A percentile compares a stretch with the other conserved stretches of the same genome.
Conservation (phyloP, 768 basidiomycete species). For the Suillus lakei region DNA sequence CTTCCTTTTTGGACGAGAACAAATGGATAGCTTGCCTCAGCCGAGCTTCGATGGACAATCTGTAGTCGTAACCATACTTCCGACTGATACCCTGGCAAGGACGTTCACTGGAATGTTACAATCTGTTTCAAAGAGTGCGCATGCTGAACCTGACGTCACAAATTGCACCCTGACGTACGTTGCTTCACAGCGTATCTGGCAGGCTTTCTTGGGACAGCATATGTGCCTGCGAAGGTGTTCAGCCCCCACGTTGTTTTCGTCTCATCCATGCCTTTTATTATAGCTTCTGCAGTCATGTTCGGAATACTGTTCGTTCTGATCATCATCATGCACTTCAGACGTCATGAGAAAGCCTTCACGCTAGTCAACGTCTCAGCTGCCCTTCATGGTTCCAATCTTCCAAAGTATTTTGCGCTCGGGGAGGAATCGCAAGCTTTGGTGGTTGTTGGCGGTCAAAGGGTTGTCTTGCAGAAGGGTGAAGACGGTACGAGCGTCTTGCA, state of each 20-base stretch:
- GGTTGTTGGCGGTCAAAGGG: neutral
- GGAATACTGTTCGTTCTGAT: slow-evolving; percentile 24
- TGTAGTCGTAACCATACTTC: slow-evolving; percentile 10
- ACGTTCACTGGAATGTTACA: slow-evolving; percentile 25
- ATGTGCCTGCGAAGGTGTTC: slow-evolving; percentile 35
- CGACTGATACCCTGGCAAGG: slow-evolving; percentile 21
- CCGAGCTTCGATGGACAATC: neutral
- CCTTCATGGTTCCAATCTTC: slow-evolving; percentile 29
- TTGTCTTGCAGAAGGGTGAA: slow-evolving; percentile 2
- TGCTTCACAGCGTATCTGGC: slow-evolving; percentile 22
- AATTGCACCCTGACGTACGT: neutral
- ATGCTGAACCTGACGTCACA: slow-evolving; percentile 16
- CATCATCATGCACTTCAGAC: slow-evolving; percentile 26
- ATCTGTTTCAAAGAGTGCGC: slow-evolving; percentile 18
- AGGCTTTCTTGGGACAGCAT: slow-evolving; percentile 29
- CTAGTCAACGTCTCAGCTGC: slow-evolving; percentile 27
- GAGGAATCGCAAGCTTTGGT: neutral
- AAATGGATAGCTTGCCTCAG: slow-evolving; percentile 18
- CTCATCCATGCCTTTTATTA: slow-evolving; percentile 32
- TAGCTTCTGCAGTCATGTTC: slow-evolving; percentile 27
- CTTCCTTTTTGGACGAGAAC: slow-evolving; percentile 24
- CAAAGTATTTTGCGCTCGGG: slow-evolving; percentile 20
- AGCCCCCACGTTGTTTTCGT: slow-evolving; percentile 26
- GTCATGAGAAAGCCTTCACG: slow-evolving; percentile 30
- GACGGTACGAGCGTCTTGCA: slow-evolving; percentile 14